Base-by-base conservation (phyloP, 352 stramenopile genomes). In the Elongisporangium senticosum region DNA sequence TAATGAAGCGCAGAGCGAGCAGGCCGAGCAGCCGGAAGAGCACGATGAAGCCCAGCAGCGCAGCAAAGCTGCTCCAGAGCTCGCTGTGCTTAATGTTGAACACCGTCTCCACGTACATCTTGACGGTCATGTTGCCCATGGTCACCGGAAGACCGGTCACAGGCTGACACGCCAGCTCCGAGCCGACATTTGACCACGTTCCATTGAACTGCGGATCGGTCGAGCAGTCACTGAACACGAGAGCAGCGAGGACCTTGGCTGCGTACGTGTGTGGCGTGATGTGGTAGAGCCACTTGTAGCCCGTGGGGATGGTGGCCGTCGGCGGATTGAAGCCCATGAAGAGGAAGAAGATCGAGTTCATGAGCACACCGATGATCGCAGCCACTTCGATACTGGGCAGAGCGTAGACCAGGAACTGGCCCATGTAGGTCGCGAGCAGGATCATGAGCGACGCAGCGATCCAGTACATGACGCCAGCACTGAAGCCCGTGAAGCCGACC, bases 241-340 rank as follows among this genome's bases (percentile, higher is more conserved):
- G 57, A 8, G 73, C 55, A 15, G 62, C 63, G 11, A 81, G 24
- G 0, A 83, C 51, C 4, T 62, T 59, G 26, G 77, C 56, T 0
- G 58, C 51, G 47, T 71, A 79, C 5, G 58, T 58, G 15, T 78
- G 69, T 7, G 70, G 68, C 13, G 63, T 73, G 66, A 79, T 77
- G 19, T 57, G 56, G 61, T 79, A 77, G 40, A 83, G 49, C 74
- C 71, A 83, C 24, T 67, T 49, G 49, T 78, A 79, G 11, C 69
- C 69, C 2, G 58, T 20, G 6, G 74, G 74, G 37, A 79, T 79
- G 19, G 43, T 54, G 28, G 64, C 58, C 0, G 65, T 62, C 4
- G 74, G 68, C 23, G 71, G 71, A 37, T 65, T 71, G 51, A 72
- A 83, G 48, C 74, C 71, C 4, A 74, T 69, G 48, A 78, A 79